Conservation (phyloP, 2,329 filamentous ascomycete species). For the Nigrospora oryzae region DNA sequence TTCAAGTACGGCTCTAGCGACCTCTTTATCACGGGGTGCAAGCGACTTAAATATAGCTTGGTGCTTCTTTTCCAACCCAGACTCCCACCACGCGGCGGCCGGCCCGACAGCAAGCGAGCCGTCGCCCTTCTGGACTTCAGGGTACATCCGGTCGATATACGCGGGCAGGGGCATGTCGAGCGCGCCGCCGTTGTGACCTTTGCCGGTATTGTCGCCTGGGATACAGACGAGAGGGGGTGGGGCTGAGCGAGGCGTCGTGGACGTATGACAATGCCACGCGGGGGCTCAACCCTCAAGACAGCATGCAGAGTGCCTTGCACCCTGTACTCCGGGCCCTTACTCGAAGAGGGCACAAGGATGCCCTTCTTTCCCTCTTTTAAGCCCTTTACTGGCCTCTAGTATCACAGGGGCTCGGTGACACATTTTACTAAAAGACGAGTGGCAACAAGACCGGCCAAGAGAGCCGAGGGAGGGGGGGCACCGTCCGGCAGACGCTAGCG, state of each 20-base stretch:
- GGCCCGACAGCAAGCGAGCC: too few species aligned
- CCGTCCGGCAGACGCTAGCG: conserved; percentile 36
- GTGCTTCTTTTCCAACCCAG: background rate
- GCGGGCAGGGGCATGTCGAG: too few species aligned
- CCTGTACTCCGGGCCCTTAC: too few species aligned
- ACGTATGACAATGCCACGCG: conserved; percentile 56
- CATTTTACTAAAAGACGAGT: conserved; percentile 79
- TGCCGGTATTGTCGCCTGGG: too few species aligned
- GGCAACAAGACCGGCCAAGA: conserved; percentile 45
- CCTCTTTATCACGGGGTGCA: background rate
- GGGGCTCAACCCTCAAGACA: conserved; percentile 6
- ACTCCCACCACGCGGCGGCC: background rate
- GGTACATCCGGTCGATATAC: too few species aligned
- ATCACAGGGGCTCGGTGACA: conserved; percentile 55
- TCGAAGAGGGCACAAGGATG: too few species aligned
- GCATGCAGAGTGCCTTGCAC: too few species aligned
- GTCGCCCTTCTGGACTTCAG: too few species aligned
- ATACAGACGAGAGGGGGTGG: too few species aligned
- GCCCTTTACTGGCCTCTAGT: too few species aligned
- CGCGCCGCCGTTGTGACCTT: too few species aligned
- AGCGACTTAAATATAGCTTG: background rate
- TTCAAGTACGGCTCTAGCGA: background rate
- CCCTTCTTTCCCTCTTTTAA: too few species aligned
- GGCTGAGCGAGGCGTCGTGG: conserved; percentile 52
- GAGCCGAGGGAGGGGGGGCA: conserved; percentile 58